A percentile compares a stretch with the other conserved stretches of the same genome.
Conservation (phyloP, 257 asterid genomes). For the Ophiorrhiza pumila region DNA sequence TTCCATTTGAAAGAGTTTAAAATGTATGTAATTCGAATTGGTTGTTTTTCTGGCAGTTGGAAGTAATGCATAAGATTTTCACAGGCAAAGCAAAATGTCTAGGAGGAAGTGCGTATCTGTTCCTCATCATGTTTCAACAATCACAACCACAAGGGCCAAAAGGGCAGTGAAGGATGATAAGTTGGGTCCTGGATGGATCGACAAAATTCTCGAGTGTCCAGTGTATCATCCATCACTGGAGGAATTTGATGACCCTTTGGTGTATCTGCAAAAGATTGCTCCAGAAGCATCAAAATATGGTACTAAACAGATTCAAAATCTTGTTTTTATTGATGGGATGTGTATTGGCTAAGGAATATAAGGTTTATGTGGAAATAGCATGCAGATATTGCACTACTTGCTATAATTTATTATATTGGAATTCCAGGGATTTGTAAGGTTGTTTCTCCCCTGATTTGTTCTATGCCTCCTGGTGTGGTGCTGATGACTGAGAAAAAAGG, state of each 20-base stretch:
- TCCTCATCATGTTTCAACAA: background rate
- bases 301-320: slow-evolving; percentile 10
- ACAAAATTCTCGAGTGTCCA: slow-evolving; percentile 30
- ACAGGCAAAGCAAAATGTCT: background rate
- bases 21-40: background rate
- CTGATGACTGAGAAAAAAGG: slow-evolving; percentile 27
- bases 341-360: background rate
- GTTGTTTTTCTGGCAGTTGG: slow-evolving; percentile 1
- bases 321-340: background rate
- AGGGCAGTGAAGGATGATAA: background rate
- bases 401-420: too few relatives aligned
- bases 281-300: slow-evolving; percentile 49
- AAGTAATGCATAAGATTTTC: background rate
- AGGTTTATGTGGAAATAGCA: background rate
- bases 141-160: background rate
- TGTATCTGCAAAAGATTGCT: slow-evolving; percentile 33
- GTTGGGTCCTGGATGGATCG: slow-evolving; percentile 25
- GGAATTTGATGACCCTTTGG: slow-evolving; percentile 43
- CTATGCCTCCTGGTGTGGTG: slow-evolving; percentile 38
- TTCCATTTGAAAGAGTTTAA: background rate
- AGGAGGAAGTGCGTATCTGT: background rate
- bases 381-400: background rate
- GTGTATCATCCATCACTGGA: slow-evolving; percentile 40
- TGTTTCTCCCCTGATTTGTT: slow-evolving; percentile 34
- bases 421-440: slow-evolving; percentile 44